phyloP scores from a whole-genome alignment of 2,329 filamentous ascomycete species.

The Penicillium sp. region DNA sequence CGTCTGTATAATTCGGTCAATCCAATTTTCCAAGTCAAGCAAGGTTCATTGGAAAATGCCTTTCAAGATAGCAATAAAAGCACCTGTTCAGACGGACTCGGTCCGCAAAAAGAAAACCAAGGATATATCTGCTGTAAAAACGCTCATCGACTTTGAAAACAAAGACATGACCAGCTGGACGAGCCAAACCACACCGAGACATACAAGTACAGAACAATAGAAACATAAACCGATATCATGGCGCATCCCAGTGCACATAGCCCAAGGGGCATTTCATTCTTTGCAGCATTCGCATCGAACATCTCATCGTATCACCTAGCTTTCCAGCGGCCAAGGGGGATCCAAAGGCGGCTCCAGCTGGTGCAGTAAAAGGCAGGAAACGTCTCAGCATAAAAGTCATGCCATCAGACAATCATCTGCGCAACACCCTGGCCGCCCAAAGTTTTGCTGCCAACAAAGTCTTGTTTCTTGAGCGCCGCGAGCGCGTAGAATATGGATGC shows the following conservation, averaged over 20 bases:
- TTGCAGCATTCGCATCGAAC: conserved; percentile 19
- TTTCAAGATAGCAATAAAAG: background rate
- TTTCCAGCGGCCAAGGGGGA: conserved; percentile 1
- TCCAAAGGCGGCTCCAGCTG: background rate
- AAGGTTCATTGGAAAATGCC: background rate
- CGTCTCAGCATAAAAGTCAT: background rate
- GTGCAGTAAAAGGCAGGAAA: conserved; percentile 4
- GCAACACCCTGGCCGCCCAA: conserved; percentile 89
- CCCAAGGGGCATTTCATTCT: conserved; percentile 11
- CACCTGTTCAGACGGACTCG: conserved; percentile 1
- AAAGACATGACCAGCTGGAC: conserved; percentile 8
- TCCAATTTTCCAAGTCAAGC: background rate
- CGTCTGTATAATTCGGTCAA: background rate
- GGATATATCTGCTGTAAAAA: conserved; percentile 9
- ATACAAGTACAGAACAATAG: conserved; percentile 24
- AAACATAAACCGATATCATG: conserved; percentile 19
- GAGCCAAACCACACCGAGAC: conserved; percentile 9
- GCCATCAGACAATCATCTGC: conserved; percentile 84
- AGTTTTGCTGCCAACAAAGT: conserved; percentile 72
- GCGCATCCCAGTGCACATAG: conserved; percentile 23
- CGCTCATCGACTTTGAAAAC: conserved; percentile 11
- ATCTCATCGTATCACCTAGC: conserved; percentile 19
- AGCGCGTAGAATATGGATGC: conserved; percentile 72
- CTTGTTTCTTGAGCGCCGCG: conserved; percentile 45
- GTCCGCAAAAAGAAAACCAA: background rate